phyloP scores from a whole-genome alignment of 176 grass and related monocot species.

The Lolium rigidum region DNA sequence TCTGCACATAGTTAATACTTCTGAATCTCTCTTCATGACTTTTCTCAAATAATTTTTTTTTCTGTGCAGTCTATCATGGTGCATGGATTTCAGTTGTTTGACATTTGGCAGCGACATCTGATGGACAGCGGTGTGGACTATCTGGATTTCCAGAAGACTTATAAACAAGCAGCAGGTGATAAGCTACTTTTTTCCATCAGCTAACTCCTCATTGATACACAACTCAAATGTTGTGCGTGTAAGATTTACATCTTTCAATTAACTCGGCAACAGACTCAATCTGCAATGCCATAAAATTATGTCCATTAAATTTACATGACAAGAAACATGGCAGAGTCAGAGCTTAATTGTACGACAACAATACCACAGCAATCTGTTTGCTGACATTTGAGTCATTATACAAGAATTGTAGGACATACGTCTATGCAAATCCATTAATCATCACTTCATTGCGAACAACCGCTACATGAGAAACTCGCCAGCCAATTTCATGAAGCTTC shows the following conservation, averaged over 20 bases:
- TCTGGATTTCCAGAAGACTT: conserved; percentile 73
- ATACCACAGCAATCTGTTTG: conserved; percentile 30
- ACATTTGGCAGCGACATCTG: conserved; percentile 82
- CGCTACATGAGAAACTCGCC: conserved; percentile 76
- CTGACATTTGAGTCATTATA: background rate
- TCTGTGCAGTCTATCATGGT: conserved; percentile 91
- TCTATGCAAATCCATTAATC: conserved; percentile 30
- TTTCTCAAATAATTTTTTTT: conserved; percentile 45
- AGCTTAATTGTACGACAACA: conserved; percentile 28
- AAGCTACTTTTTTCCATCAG: conserved; percentile 20
- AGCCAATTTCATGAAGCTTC: conserved; percentile 91
- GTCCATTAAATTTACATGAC: conserved; percentile 30
- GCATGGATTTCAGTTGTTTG: conserved; percentile 98
- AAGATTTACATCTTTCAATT: conserved; percentile 68
- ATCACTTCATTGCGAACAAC: conserved; percentile 75
- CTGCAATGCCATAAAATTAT: conserved; percentile 49
- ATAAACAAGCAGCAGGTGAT: conserved; percentile 87
- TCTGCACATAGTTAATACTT: conserved; percentile 9
- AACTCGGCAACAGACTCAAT: conserved; percentile 93
- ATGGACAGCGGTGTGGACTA: conserved; percentile 67
- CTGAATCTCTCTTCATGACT: conserved; percentile 33
- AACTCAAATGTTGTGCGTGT: conserved; percentile 26
- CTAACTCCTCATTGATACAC: conserved; percentile 25
- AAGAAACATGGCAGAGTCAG: conserved; percentile 22
- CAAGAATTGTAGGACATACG: background rate